Evolutionary conservation across 2,329 filamentous ascomycete genomes (phyloP).

Genomic region (Colletotrichum acutatum): DNA sequence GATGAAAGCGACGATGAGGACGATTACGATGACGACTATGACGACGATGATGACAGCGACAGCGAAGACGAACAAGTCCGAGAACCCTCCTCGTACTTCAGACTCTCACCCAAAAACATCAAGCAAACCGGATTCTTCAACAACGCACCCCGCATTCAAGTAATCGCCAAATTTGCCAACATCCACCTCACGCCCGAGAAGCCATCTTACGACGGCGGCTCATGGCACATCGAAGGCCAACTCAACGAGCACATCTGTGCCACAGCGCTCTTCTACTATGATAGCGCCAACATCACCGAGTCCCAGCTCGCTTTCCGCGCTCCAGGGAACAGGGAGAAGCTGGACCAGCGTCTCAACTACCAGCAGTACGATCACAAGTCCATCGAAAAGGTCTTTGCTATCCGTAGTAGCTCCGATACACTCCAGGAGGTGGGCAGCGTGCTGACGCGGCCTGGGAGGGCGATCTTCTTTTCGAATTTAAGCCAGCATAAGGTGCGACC

Average conservation of each 20-base stretch:
- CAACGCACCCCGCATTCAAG: constrained; percentile 57
- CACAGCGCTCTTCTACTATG: constrained; percentile 72
- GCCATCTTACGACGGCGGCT: constrained; percentile 62
- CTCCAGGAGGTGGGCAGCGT: constrained; percentile 61
- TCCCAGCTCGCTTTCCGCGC: constrained; percentile 63
- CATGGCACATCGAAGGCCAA: constrained; percentile 66
- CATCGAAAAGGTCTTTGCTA: constrained; percentile 50
- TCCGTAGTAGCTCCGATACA: constrained; percentile 32
- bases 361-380: constrained; percentile 47
- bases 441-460: constrained; percentile 55
- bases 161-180: constrained; percentile 72
- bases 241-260: constrained; percentile 73
- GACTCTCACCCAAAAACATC: constrained; percentile 36
- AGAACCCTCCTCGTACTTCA: constrained; percentile 42
- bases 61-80: constrained; percentile 30
- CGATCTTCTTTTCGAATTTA: constrained; percentile 67
- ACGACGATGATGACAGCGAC: constrained; percentile 36
- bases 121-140: constrained; percentile 44
- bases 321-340: constrained; percentile 43
- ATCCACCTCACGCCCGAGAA: constrained; percentile 70
- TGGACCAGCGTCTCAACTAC: constrained; percentile 40
- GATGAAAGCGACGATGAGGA: constrained; percentile 28
- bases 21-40: constrained; percentile 31
- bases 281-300: constrained; percentile 68
- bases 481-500: constrained; percentile 62